Percentiles rank a stretch among this genome's conserved stretches.
Conservation (phyloP, 805 yeast genomes). For the Grigorovia yakushimaensis region DNA sequence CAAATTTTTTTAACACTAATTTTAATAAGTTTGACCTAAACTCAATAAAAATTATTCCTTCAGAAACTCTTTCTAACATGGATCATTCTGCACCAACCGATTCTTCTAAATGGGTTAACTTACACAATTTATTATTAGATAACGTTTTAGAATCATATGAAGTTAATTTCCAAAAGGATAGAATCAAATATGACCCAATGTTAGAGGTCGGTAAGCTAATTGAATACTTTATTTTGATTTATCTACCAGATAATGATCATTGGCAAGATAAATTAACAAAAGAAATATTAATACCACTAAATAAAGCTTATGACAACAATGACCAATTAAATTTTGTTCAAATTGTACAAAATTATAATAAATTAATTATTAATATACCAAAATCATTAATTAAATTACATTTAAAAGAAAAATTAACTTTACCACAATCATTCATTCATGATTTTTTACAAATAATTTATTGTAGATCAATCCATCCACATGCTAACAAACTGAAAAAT, state of each 20-base stretch:
- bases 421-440: constrained; percentile 40
- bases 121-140: constrained; percentile 16
- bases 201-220: constrained; percentile 25
- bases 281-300: constrained; percentile 13
- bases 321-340: constrained; percentile 25
- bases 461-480: constrained; percentile 69
- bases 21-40: background rate
- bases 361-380: constrained; percentile 30
- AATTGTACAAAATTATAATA: constrained; percentile 37
- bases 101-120: constrained; percentile 4
- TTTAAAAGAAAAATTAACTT: constrained; percentile 23
- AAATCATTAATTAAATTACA: constrained; percentile 25
- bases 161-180: constrained; percentile 13
- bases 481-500: constrained; percentile 48
- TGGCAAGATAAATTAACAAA: constrained; percentile 6
- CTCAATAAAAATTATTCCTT: background rate
- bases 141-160: constrained; percentile 20
- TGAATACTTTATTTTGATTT: constrained; percentile 19
- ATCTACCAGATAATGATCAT: constrained; percentile 15
- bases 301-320: constrained; percentile 17
- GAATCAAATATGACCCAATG: constrained; percentile 23
- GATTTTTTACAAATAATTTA: constrained; percentile 67
- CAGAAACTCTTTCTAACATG: background rate
- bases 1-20: background rate
- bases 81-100: background rate